Base-by-base conservation (phyloP, 352 stramenopile genomes). In the Globisporangium mamillatum region DNA sequence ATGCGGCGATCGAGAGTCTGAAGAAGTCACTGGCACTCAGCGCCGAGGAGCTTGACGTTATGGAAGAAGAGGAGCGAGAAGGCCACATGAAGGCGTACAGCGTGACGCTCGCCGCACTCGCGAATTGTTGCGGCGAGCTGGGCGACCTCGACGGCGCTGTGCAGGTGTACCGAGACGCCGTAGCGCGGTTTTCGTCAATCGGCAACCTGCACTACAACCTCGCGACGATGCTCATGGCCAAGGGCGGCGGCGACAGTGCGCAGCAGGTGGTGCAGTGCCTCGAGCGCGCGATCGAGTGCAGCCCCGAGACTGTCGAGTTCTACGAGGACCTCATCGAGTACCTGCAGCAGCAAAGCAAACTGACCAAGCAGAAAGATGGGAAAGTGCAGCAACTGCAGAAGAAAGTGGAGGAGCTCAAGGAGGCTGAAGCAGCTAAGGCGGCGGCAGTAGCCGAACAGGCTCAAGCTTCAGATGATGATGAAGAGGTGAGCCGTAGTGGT, bases 141-240 rank as follows among this genome's bases (percentile, higher is more conserved):
- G 82, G 81, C 53, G 77, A 92, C 66, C 27, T 92, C 27, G 56
- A 86, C 54, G 73, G 72, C 8, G 84, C 79, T 0, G 74, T 90
- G 0, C 52, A 67, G 27, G 67, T 90, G 59, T 92, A 86, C 69
- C 62, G 75, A 60, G 68, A 79, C 27, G 84, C 79, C 14, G 71
- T 70, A 0, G 48, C 16, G 0, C 71, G 60, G 65, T 83, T 88
- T 41, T 75, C 82, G 0, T 46, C 63, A 1, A 80, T 76, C 53
- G 82, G 73, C 3, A 89, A 92, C 57, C 67, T 90, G 67, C 79
- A 90, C 36, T 92, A 80, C 69, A 92, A 92, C 67, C 38, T 92
- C 34, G 84, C 84, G 46, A 83, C 77, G 58, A 91, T 92, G 84
- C 73, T 77, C n/a, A 75, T 84, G 68, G 82, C 81, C 10, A 75